Percentiles rank a stretch among this genome's conserved stretches.
Evolutionary conservation across 1,284 basidiomycete species (phyloP).

Genomic region (Pascua guehoae): DNA sequence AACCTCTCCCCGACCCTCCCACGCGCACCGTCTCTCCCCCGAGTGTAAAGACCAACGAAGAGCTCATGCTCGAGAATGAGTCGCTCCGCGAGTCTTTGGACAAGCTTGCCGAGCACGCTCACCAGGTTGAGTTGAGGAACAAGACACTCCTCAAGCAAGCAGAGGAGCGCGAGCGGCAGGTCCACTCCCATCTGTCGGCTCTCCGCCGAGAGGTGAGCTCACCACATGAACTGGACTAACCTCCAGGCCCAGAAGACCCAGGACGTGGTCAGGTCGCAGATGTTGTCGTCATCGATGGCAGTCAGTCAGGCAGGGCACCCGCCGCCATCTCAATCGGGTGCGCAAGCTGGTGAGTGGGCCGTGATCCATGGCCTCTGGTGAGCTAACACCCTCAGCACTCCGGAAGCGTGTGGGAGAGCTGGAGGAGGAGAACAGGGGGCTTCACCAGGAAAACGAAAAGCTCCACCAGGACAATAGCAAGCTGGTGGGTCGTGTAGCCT

Average conservation of each 20-base stretch:
- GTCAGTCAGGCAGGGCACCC: too few relatives aligned
- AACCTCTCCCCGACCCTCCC: neutral
- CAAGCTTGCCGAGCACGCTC: constrained; percentile 39
- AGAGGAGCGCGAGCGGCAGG: constrained; percentile 36
- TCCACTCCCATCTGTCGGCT: constrained; percentile 38
- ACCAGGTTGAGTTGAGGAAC: constrained; percentile 36
- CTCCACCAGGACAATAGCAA: constrained; percentile 34
- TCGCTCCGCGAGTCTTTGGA: constrained; percentile 44
- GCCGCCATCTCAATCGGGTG: too few relatives aligned
- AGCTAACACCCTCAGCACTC: constrained; percentile 5
- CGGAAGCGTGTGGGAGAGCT: constrained; percentile 58
- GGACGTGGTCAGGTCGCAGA: constrained; percentile 34
- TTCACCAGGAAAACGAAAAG: constrained; percentile 17
- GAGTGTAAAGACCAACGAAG: constrained; percentile 45
- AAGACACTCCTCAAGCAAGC: constrained; percentile 23
- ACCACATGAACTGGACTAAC: neutral
- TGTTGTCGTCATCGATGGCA: constrained; percentile 26
- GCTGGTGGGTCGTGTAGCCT: constrained; percentile 19
- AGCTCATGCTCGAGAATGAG: constrained; percentile 46
- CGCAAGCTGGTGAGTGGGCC: neutral
- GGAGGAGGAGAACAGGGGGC: constrained; percentile 64
- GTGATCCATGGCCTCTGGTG: neutral
- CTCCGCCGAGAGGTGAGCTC: constrained; percentile 40
- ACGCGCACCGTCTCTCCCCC: constrained; percentile 2
- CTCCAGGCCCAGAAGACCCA: constrained; percentile 27